Evolutionary conservation across 2,329 filamentous ascomycete genomes (phyloP), one percentile per base, ranked within the genome.

Genomic region (Dothiorella sarmentorum): DNA sequence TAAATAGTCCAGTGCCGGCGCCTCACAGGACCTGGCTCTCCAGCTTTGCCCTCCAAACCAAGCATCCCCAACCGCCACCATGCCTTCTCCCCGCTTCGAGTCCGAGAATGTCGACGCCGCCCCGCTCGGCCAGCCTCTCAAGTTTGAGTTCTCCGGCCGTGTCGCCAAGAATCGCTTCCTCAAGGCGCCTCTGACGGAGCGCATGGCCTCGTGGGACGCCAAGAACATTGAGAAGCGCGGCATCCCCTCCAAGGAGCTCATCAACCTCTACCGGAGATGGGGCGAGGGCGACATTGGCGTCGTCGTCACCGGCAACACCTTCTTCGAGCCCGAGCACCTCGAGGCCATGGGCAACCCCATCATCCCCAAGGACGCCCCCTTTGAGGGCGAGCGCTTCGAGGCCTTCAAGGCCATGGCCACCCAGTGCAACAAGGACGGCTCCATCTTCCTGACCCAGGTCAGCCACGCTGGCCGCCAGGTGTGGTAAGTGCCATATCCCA

Each of bases 141-240:
- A 74, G 37, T 78, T 78, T 60, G 71, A 71, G 22, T 78, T 78
- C 63, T 80, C 80, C 43, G 77, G 80, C 55, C 78, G 75, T 59
- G 80, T 78, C 2, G 85, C 85, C 1, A 80, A 79, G 44, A 89
- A 88, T 67, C 77, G 85, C 18, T 85, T 88, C 65, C 69, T 88
- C 62, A 89, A 89, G 70, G 84, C 77, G 5, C 81, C 86, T 42
- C 88, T 89, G 85, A 83, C 82, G 1, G 86, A 89, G 68, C 75
- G 80, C 9, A 73, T 88, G 15, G 82, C 84, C 0, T 83, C 80
- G 6, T 89, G 83, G 83, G 77, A 82, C 60, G 74, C 79, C 7
- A 78, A 78, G 31, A 76, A 83, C 59, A 63, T 82, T 10, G 71
- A 78, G 22, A 76, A 76, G 4, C 78, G 85, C 40, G 80, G 82